phyloP scores from a whole-genome alignment of 164 flowering plant genomes.

The Cinnamomum micranthum region DNA sequence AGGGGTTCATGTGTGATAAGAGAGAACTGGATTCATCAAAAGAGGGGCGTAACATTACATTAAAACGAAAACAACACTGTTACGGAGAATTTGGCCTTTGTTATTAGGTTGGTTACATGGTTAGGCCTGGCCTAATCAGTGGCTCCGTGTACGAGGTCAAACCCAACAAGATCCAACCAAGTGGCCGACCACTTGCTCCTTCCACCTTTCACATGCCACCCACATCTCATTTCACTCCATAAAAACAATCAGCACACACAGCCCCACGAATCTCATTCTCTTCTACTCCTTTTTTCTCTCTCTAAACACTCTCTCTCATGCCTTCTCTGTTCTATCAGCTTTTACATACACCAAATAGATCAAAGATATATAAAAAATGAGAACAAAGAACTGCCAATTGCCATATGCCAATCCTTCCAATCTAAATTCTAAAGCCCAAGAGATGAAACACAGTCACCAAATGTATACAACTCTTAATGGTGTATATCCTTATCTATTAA shows the following conservation, averaged over 20 bases:
- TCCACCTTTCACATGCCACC: conserved; percentile 35
- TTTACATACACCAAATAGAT: too few species aligned
- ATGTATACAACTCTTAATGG: not conserved
- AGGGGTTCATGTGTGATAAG: too few species aligned
- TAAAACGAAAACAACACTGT: too few species aligned
- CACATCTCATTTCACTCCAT: too few species aligned
- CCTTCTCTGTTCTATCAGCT: not conserved
- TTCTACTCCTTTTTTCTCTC: not conserved
- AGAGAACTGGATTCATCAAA: too few species aligned
- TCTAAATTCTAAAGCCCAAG: too few species aligned
- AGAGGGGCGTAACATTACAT: too few species aligned
- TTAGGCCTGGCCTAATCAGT: not conserved
- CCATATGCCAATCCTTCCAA: too few species aligned
- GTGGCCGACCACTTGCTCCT: conserved; percentile 53
- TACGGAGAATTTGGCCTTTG: too few species aligned
- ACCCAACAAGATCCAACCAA: conserved; percentile 15
- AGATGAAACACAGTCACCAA: not conserved
- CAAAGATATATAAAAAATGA: too few species aligned
- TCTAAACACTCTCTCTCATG: not conserved
- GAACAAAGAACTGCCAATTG: too few species aligned
- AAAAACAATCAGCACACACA: not conserved
- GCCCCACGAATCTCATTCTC: not conserved
- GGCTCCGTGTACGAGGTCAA: conserved; percentile 50
- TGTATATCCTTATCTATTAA: not conserved
- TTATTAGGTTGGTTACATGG: too few species aligned